phyloP scores from a whole-genome alignment of 2,329 filamentous ascomycete genomes.

The Cephalotrichum gorgonifer region DNA sequence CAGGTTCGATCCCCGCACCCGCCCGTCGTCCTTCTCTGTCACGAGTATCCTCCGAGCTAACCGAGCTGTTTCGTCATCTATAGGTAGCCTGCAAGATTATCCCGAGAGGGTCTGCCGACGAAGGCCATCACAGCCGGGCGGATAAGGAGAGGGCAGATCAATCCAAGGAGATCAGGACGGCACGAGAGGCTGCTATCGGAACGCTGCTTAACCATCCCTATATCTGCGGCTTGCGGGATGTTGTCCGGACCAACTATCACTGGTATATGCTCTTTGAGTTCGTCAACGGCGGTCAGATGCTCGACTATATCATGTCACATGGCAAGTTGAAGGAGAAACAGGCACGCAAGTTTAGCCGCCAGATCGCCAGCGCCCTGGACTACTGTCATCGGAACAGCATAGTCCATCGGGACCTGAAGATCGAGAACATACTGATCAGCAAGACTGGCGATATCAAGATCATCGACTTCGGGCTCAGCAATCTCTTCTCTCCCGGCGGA shows the following conservation, averaged over 20 bases:
- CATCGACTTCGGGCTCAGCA: slow-evolving; percentile 96
- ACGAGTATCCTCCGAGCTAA: background rate
- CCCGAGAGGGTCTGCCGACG: slow-evolving; percentile 78
- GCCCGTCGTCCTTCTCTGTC: background rate
- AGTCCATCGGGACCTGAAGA: slow-evolving; percentile 94
- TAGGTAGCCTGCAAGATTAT: slow-evolving; percentile 97
- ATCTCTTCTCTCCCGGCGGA: slow-evolving; percentile 76
- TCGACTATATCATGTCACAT: slow-evolving; percentile 98
- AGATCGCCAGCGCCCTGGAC: slow-evolving; percentile 92
- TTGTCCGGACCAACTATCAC: slow-evolving; percentile 91
- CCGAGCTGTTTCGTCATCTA: background rate
- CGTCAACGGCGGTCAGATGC: slow-evolving; percentile 97
- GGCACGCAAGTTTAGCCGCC: slow-evolving; percentile 91
- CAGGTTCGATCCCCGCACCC: slow-evolving; percentile 50
- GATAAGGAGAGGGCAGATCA: slow-evolving; percentile 87
- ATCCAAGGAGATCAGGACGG: slow-evolving; percentile 91
- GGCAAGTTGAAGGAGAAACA: slow-evolving; percentile 97
- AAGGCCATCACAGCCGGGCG: slow-evolving; percentile 59
- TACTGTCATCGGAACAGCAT: slow-evolving; percentile 98
- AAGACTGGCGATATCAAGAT: slow-evolving; percentile 99
- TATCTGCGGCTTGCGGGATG: slow-evolving; percentile 91
- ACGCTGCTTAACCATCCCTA: slow-evolving; percentile 90
- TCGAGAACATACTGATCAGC: slow-evolving; percentile 98
- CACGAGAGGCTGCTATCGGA: slow-evolving; percentile 91
- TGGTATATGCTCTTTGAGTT: slow-evolving; percentile 99